Evolutionary conservation across 192 early-diverging fungal species (phyloP), one percentile per base, ranked within the genome.

Genomic region (Endogone sp.): DNA sequence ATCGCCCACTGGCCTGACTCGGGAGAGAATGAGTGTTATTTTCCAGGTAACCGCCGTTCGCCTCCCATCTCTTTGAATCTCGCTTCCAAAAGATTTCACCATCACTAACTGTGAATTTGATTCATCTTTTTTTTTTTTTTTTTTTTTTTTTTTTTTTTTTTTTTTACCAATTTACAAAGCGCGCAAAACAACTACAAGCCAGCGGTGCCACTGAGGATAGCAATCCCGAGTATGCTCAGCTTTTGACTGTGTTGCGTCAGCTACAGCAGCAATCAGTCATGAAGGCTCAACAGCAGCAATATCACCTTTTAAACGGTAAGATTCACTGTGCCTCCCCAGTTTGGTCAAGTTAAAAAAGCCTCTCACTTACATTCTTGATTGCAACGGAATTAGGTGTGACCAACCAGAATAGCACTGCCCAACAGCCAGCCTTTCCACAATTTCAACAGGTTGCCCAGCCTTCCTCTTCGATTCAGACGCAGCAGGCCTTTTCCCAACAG

Each of bases 161-260:
- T n/a, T n/a, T n/a, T n/a, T n/a, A n/a, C n/a, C 24, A 9, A 32
- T 66, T 31, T 32, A 25, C 55, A 66, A 3, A 78, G 76, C 58
- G 76, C 61, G 76, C 69, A 49, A 70, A 86, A 65, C 65, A 72
- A 25, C 66, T 90, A 77, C 85, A 91, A 65, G 71, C 79, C 10
- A 78, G 75, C 13, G 92, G 93, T 20, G 87, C 90, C 20, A 94
- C 86, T 10, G 92, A 96, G 82, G 83, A 84, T 54, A 93, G 86
- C 70, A 87, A 88, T 68, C 81, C 82, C 20, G 91, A 94, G 70
- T 91, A 84, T 69, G 92, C 90, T 29, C 81, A 86, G 67, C 78
- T 93, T 29, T 74, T 93, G 76, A 62, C 71, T 2, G 63, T 86
- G n/a, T 68, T 93, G 57, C 78, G 85, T 56, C 77, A 76, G 23